phyloP scores from a whole-genome alignment of 805 yeast genomes.

The Isabelozyma pseudorhagii region DNA sequence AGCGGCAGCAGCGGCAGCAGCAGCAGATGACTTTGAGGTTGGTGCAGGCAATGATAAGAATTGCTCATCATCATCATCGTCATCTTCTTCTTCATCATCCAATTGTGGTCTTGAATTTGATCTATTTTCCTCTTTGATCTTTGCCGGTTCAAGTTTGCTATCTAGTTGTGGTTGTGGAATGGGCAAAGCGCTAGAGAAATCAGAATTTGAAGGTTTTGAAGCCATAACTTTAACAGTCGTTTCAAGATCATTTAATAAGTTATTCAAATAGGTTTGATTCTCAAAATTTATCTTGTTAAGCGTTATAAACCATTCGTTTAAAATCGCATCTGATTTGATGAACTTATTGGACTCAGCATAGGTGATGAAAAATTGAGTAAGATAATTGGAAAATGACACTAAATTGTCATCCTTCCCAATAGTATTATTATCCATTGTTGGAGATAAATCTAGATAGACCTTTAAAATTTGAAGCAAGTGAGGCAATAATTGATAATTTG shows the following conservation, averaged over 20 bases:
- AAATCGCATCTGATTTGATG: constrained; percentile 16
- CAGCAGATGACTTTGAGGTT: not conserved
- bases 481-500: constrained; percentile 30
- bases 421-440: not conserved
- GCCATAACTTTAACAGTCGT: not conserved
- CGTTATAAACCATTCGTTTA: constrained; percentile 20
- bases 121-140: not conserved
- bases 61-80: constrained; percentile 1
- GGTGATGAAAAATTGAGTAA: constrained; percentile 1
- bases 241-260: constrained; percentile 7
- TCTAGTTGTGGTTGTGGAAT: not conserved
- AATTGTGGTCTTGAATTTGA: not conserved
- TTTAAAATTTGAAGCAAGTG: constrained; percentile 28
- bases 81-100: constrained; percentile 4
- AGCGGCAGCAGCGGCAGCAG: not conserved
- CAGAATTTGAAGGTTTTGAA: not conserved
- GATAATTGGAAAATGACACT: constrained; percentile 1
- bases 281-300: constrained; percentile 1
- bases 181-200: not conserved
- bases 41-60: constrained; percentile 1
- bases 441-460: constrained; percentile 19
- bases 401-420: constrained; percentile 4
- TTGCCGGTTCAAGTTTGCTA: not conserved
- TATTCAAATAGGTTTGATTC: constrained; percentile 8
- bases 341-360: constrained; percentile 19